Evolutionary conservation across 1,139 yeast species (phyloP).

Genomic region (Pichia sp.): DNA sequence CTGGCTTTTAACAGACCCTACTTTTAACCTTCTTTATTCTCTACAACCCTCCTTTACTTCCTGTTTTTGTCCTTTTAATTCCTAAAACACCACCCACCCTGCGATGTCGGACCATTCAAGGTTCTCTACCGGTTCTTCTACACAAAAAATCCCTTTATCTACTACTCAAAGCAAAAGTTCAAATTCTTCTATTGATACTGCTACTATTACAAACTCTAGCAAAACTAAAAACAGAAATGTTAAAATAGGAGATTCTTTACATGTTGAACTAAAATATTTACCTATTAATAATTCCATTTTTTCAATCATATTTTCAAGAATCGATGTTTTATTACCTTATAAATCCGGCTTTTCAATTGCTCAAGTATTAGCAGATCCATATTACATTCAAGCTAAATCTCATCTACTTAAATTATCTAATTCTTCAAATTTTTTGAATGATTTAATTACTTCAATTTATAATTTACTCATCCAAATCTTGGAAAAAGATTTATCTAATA

Average conservation of each 20-base stretch:
- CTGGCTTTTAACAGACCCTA: too few relatives aligned
- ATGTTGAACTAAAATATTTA: background rate
- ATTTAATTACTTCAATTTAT: constrained; percentile 12
- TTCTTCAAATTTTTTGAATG: constrained; percentile 3
- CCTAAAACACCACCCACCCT: too few relatives aligned
- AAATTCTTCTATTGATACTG: too few relatives aligned
- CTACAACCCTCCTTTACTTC: too few relatives aligned
- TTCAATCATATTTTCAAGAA: constrained; percentile 25
- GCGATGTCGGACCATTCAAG: too few relatives aligned
- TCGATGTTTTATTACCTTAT: constrained; percentile 27
- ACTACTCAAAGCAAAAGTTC: too few relatives aligned
- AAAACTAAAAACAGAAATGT: background rate
- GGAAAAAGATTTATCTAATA: constrained; percentile 1
- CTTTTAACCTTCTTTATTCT: too few relatives aligned
- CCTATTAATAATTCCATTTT: constrained; percentile 19
- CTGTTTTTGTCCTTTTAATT: too few relatives aligned
- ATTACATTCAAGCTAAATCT: constrained; percentile 22
- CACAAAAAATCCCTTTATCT: too few relatives aligned
- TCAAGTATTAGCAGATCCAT: constrained; percentile 28
- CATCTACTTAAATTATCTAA: constrained; percentile 22
- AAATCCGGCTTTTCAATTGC: constrained; percentile 26
- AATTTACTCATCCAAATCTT: constrained; percentile 14
- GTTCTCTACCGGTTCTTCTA: too few relatives aligned
- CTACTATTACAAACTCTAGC: background rate
- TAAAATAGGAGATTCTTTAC: background rate